phyloP scores from a whole-genome alignment of 371 early-diverging fungal species.

The Chytridium lagenaria region DNA sequence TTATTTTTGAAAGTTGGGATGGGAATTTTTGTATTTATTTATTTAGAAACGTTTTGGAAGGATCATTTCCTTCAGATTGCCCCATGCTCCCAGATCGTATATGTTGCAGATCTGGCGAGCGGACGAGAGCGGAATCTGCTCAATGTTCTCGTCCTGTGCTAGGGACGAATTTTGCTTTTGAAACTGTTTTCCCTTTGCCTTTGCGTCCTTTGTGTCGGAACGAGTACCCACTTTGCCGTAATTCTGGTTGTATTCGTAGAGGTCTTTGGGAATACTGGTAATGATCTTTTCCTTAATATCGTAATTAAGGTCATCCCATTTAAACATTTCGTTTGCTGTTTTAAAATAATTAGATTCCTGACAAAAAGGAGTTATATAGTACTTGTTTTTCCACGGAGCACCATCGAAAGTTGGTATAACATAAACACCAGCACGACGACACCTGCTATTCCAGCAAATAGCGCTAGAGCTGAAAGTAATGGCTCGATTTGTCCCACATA shows the following conservation, averaged over 20 bases:
- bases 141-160: neutral
- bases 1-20: neutral
- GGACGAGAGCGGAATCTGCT: constrained; percentile 24
- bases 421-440: constrained; percentile 48
- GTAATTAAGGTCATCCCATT: constrained; percentile 55
- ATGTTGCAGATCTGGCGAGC: constrained; percentile 43
- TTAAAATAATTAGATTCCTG: neutral
- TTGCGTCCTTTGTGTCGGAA: neutral
- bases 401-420: constrained; percentile 45
- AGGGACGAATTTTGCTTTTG: constrained; percentile 20
- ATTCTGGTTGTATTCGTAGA: constrained; percentile 38
- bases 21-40: neutral
- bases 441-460: constrained; percentile 47
- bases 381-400: constrained; percentile 51
- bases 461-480: constrained; percentile 42
- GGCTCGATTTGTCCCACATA: constrained; percentile 40
- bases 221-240: constrained; percentile 24
- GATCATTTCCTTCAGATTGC: constrained; percentile 43
- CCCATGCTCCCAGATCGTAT: constrained; percentile 39
- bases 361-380: constrained; percentile 1
- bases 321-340: constrained; percentile 57
- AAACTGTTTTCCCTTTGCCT: constrained; percentile 10
- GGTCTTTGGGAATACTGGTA: constrained; percentile 28
- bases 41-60: constrained; percentile 32
- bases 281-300: constrained; percentile 40